Conservation (phyloP, 1,139 yeast genomes). For the Sugiyamaella novakii region DNA sequence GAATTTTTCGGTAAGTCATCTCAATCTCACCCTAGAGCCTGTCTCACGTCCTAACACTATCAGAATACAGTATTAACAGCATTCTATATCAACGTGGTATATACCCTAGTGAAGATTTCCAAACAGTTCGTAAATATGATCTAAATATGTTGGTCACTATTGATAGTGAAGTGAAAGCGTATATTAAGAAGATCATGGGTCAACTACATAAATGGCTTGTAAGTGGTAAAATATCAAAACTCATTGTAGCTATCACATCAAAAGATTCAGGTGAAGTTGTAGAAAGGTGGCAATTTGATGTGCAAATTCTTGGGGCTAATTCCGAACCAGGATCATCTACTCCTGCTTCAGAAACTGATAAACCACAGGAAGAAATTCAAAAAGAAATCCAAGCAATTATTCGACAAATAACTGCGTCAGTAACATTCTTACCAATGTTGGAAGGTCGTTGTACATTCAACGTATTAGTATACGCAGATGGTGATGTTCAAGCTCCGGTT, state of each 20-base stretch:
- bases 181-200: conserved; percentile 66
- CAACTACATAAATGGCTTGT: conserved; percentile 84
- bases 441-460: conserved; percentile 75
- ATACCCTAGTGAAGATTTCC: conserved; percentile 87
- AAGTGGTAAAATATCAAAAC: conserved; percentile 65
- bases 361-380: conserved; percentile 58
- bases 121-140: conserved; percentile 77
- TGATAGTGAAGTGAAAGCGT: conserved; percentile 75
- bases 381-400: conserved; percentile 81
- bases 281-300: conserved; percentile 86
- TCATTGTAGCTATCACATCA: conserved; percentile 72
- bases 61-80: conserved; percentile 71
- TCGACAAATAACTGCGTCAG: conserved; percentile 87
- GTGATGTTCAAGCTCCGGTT: conserved; percentile 67
- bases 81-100: conserved; percentile 88
- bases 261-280: conserved; percentile 67
- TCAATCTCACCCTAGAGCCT: neutral
- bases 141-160: conserved; percentile 69
- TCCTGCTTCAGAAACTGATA: conserved; percentile 31
- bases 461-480: conserved; percentile 82
- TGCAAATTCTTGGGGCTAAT: conserved; percentile 47
- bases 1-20: conserved; percentile 61
- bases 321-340: conserved; percentile 18
- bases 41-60: neutral
- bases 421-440: conserved; percentile 78